Evolutionary conservation across 139 green algal genomes (phyloP).

Genomic region (Volvox reticuliferus): DNA sequence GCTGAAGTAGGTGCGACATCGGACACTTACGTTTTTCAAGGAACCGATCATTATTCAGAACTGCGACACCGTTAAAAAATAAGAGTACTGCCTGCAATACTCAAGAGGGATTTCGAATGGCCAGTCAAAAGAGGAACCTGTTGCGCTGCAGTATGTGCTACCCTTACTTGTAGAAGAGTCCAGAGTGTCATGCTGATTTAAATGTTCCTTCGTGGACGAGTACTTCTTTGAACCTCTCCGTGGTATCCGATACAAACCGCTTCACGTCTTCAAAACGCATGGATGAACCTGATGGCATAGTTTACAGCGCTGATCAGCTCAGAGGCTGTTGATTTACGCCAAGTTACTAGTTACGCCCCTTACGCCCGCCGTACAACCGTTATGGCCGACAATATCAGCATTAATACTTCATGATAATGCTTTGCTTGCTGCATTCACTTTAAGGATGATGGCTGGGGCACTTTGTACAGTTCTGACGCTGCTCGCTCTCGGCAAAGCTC

Average conservation of each 20-base stretch:
- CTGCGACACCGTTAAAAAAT: slow-evolving; percentile 85
- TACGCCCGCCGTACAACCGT: neutral
- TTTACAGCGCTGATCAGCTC: too few relatives aligned
- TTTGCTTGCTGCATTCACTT: neutral
- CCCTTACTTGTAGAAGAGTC: slow-evolving; percentile 78
- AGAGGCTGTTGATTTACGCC: too few relatives aligned
- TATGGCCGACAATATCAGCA: neutral
- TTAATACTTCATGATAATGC: neutral
- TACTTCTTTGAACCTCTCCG: too few relatives aligned
- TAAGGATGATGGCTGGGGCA: neutral
- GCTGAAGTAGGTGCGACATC: too few relatives aligned
- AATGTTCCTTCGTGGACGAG: too few relatives aligned
- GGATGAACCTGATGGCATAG: too few relatives aligned
- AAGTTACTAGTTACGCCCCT: too few relatives aligned
- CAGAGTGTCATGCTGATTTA: slow-evolving; percentile 82
- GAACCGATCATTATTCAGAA: slow-evolving; percentile 95
- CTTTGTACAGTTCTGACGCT: neutral
- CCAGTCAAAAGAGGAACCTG: neutral
- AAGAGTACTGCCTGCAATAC: slow-evolving; percentile 80
- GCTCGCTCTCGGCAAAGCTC: neutral
- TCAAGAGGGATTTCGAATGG: too few relatives aligned
- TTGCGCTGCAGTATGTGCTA: neutral
- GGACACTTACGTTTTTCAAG: slow-evolving; percentile 80
- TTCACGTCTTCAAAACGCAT: too few relatives aligned
- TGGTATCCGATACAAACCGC: too few relatives aligned